These are phyloP conservation scores for Multifurca ochricompacta DNA, from an alignment of 768 basidiomycete genomes.

Conservation along the genomic window DNA sequence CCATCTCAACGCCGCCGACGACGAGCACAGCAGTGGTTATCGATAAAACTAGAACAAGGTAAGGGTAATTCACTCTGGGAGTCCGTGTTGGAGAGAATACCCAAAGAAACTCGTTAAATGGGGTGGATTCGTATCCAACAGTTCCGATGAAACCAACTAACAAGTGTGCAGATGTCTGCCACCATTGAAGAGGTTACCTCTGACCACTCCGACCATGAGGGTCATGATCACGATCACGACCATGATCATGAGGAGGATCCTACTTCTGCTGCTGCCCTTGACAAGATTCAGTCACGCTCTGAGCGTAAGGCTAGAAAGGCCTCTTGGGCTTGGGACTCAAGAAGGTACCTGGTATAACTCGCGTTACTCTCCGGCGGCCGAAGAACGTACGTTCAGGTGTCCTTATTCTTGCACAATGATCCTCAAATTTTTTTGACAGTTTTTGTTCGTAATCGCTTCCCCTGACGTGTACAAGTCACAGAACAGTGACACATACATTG, in stretches of 20 bases:
- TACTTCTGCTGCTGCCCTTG: conserved; percentile 73
- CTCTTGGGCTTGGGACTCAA: conserved; percentile 87
- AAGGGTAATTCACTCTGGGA: not conserved
- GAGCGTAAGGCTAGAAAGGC: conserved; percentile 96
- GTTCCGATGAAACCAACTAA: conserved; percentile 22
- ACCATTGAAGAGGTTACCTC: conserved; percentile 79
- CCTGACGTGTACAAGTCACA: conserved; percentile 98
- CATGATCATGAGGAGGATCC: conserved; percentile 70
- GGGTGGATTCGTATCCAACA: conserved; percentile 31
- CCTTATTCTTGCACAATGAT: not conserved
- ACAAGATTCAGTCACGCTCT: conserved; percentile 90
- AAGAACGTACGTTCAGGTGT: conserved; percentile 65
- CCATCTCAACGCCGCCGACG: conserved; percentile 10
- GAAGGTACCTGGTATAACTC: conserved; percentile 85
- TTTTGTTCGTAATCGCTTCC: conserved; percentile 85
- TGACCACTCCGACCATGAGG: conserved; percentile 68
- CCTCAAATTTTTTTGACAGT: conserved; percentile 33
- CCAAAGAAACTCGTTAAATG: conserved; percentile 25
- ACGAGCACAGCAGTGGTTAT: not conserved
- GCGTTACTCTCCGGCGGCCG: conserved; percentile 89
- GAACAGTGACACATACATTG: conserved; percentile 97
- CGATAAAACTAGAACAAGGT: not conserved
- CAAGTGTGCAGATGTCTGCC: conserved; percentile 56
- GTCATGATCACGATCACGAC: conserved; percentile 42
- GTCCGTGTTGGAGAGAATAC: not conserved